Base-by-base conservation (phyloP, 805 yeast genomes). In the Lachancea lanzarotensis region DNA sequence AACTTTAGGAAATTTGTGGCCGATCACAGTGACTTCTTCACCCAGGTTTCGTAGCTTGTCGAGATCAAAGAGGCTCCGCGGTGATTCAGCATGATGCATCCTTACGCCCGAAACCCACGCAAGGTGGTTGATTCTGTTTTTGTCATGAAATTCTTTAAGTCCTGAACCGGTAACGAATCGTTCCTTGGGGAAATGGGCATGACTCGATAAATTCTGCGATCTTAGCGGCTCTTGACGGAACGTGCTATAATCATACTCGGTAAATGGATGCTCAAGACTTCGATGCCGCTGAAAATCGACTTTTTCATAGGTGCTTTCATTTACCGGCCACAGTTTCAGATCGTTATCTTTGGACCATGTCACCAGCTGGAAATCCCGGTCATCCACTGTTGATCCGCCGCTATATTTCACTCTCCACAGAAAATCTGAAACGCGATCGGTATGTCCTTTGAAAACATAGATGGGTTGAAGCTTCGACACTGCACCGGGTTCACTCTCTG, bases 101-200 rank as follows among this genome's bases (percentile, higher is more conserved):
- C 89, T 72, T 7, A 91, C 95, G 42, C 98, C 97, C 0, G 96
- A 82, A 32, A 95, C 81, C 98, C 98, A 91, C 51, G 84, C 81
- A 49, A 91, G 67, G 57, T 87, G 95, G 53, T 82, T 80, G 26
- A 77, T 59, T 45, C 76, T 75, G 45, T 68, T 71, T 6, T 43
- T 51, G 3, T 52, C 46, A 17, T 57, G 58, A 15, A 38, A 42
- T 55, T 25, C 17, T 10, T 46, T 41, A 43, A 59, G 41, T 3
- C 72, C 73, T 15, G 71, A 64, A 17, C 63, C 67, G 0, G 72
- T 62, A 5, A 71, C 73, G 44, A 68, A 61, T 20, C 59, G 64
- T 46, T 69, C 74, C 52, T 60, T 70, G 3, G 63, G 60, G 49
- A 67, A 56, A 63, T 59, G 68, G 45, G 40, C 19, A 15, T 59